These are phyloP conservation scores for Corniculantispora saksenae DNA, from an alignment of 2,329 filamentous ascomycete species.

Conservation along the genomic window DNA sequence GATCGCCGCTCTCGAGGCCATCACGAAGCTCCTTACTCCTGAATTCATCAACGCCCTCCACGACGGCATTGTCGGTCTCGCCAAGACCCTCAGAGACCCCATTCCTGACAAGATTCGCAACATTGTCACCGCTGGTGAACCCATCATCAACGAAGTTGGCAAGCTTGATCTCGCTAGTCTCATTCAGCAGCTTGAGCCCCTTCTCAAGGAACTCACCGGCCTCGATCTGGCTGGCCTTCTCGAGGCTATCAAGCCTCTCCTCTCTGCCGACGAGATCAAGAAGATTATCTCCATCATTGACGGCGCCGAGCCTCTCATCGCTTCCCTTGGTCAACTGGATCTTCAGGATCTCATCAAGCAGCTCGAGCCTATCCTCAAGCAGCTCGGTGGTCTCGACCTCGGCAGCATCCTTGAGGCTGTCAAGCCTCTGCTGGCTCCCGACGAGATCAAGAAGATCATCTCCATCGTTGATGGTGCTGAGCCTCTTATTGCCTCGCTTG, in stretches of 20 bases:
- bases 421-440: slow-evolving; percentile 30
- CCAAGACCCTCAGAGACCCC: slow-evolving; percentile 33
- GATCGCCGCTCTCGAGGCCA: slow-evolving; percentile 30
- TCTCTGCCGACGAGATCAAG: slow-evolving; percentile 30
- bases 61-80: slow-evolving; percentile 44
- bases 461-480: slow-evolving; percentile 24
- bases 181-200: slow-evolving; percentile 26
- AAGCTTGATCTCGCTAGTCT: slow-evolving; percentile 27
- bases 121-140: slow-evolving; percentile 39
- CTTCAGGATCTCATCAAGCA: slow-evolving; percentile 37
- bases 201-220: slow-evolving; percentile 28
- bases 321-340: slow-evolving; percentile 31
- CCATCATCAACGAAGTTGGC: slow-evolving; percentile 33
- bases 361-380: slow-evolving; percentile 34
- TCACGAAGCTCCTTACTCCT: slow-evolving; percentile 34
- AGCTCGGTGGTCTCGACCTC: slow-evolving; percentile 33
- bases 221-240: slow-evolving; percentile 36
- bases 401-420: slow-evolving; percentile 32
- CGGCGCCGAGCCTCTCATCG: slow-evolving; percentile 36
- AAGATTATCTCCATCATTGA: slow-evolving; percentile 37
- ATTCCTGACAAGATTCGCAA: slow-evolving; percentile 36
- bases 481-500: slow-evolving; percentile 29
- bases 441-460: slow-evolving; percentile 27
- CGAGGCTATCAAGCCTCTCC: slow-evolving; percentile 29
- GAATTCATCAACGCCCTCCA: slow-evolving; percentile 43